Evolutionary conservation across 306 rosid genomes (phyloP), one percentile per base, ranked within the genome.

Genomic region (Cicer arietinum): DNA sequence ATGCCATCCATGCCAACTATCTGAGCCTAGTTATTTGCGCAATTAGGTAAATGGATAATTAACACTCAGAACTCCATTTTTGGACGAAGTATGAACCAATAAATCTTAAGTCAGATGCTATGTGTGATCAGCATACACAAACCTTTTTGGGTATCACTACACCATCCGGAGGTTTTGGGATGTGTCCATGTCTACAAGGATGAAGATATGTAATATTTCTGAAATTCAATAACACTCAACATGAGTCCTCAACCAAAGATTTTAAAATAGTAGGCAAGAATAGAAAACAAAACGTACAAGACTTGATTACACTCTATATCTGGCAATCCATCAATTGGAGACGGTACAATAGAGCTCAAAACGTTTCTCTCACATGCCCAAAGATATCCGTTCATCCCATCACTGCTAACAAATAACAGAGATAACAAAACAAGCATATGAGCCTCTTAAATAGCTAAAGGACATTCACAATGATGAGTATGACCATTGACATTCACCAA

Each of bases 341-440:
- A 94, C n/a, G 63, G 71, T 69, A 90, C 85, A 61, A 63, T 8
- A 22, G 63, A 67, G 76, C 76, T 85, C 54, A 87, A 7, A 40
- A 68, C 86, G 85, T 89, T 94, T 78, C 95, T 91, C 80, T 94
- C 96, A 37, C 79, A 73, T 52, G 84, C 74, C 92, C 90, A 90
- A 78, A 91, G 81, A 80, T 10, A 89, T 79, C 98, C 98, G 76
- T 91, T 91, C 96, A 94, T 94, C 73, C 98, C 95, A 74, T 86
- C 92, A 42, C 98, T 94, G 89, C 69, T 74, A 77, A 79, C 22
- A 52, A 73, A 64, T 37, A 51, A 6, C 22, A 67, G 54, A 45
- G 40, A 67, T 12, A 56, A 41, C 74, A 72, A 43, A 48, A 59
- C 7, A 71, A 60, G 62, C 12, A 79, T 25, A 72, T 47, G 73